A percentile compares a stretch with the other conserved stretches of the same genome.
Conservation (phyloP, 305 asterid genomes). For the Fraxinus sp. region DNA sequence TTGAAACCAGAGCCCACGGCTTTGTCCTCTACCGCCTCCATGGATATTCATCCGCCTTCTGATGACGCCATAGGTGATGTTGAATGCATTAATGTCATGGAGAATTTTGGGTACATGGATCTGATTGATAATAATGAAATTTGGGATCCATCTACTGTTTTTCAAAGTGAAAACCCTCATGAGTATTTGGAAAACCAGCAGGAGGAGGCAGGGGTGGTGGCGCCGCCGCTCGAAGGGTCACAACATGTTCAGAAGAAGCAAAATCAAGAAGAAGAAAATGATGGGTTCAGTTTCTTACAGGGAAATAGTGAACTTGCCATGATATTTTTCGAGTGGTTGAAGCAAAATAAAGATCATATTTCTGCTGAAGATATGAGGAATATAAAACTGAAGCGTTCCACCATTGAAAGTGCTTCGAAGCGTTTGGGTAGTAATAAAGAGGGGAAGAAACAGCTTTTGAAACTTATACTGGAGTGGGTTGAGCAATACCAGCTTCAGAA, state of each 20-base stretch:
- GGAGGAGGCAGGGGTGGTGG: background rate
- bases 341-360: slow-evolving; percentile 69
- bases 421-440: slow-evolving; percentile 65
- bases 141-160: slow-evolving; percentile 69
- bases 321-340: slow-evolving; percentile 85
- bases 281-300: slow-evolving; percentile 42
- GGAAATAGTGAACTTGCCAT: slow-evolving; percentile 62
- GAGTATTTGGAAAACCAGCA: slow-evolving; percentile 29
- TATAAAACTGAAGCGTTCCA: slow-evolving; percentile 78
- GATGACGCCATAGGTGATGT: slow-evolving; percentile 30
- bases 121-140: slow-evolving; percentile 56
- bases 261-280: slow-evolving; percentile 14
- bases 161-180: slow-evolving; percentile 46
- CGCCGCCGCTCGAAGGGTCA: background rate
- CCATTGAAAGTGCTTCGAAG: slow-evolving; percentile 76
- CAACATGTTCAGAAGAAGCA: background rate
- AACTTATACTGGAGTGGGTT: slow-evolving; percentile 88
- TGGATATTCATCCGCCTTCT: slow-evolving; percentile 48
- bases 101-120: slow-evolving; percentile 73
- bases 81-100: slow-evolving; percentile 58
- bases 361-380: slow-evolving; percentile 85
- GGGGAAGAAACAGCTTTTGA: slow-evolving; percentile 75
- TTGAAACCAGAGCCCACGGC: slow-evolving; percentile 23
- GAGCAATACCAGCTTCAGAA: slow-evolving; percentile 70
- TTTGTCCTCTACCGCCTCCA: slow-evolving; percentile 43